Conservation (phyloP, 345 rosid genomes). For the Eutrema yunnanense region DNA sequence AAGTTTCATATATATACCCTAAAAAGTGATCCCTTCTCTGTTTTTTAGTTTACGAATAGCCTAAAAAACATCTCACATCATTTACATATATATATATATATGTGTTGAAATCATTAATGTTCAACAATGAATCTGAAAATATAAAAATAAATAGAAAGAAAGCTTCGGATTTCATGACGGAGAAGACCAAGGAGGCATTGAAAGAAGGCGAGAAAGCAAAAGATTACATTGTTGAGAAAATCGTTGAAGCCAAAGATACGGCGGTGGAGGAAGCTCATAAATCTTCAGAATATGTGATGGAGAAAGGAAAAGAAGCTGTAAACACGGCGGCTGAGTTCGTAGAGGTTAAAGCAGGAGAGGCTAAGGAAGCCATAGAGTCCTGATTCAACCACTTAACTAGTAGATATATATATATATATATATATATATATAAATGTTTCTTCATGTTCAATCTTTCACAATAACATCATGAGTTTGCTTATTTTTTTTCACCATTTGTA, state of each 20-base stretch:
- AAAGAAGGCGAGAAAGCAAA: constrained; percentile 26
- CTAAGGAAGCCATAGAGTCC: constrained; percentile 14
- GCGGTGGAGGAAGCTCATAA: constrained; percentile 9
- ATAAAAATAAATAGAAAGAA: neutral
- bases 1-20: no score
- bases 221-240: constrained; percentile 19
- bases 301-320: constrained; percentile 30
- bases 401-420: neutral
- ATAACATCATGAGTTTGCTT: neutral
- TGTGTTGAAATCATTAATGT: neutral
- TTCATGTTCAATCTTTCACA: neutral
- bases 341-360: constrained; percentile 22
- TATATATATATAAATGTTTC: no score
- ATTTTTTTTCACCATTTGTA: neutral
- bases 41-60: no score
- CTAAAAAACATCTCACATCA: no score
- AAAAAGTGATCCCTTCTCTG: no score
- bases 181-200: constrained; percentile 21
- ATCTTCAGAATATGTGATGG: constrained; percentile 20
- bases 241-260: neutral
- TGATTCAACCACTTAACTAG: neutral
- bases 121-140: neutral
- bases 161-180: constrained; percentile 25
- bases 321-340: constrained; percentile 13
- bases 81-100: neutral